Percentiles rank a stretch among this genome's conserved stretches.
phyloP scores from a whole-genome alignment of 2,329 filamentous ascomycete species.

The Lachnellula suecica region DNA sequence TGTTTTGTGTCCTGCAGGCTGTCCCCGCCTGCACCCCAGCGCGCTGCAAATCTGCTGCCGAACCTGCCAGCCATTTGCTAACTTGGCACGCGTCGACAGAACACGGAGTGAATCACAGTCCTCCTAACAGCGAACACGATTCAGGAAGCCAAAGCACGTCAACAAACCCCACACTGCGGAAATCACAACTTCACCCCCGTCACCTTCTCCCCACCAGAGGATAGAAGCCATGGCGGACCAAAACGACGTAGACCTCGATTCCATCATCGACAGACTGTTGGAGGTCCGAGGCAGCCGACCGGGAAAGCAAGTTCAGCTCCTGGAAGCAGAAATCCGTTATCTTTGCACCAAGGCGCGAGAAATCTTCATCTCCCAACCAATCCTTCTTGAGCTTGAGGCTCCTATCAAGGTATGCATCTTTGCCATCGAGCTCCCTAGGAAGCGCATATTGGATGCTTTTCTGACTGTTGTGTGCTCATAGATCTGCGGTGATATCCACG shows the following conservation, averaged over 20 bases:
- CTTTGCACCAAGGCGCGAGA: conserved; percentile 98
- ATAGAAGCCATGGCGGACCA: conserved; percentile 64
- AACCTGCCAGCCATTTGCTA: conserved; percentile 22
- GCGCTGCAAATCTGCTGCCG: conserved; percentile 17
- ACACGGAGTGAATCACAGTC: conserved; percentile 33
- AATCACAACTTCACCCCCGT: conserved; percentile 28
- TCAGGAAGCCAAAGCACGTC: conserved; percentile 14
- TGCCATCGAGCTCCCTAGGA: background rate
- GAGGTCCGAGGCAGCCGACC: conserved; percentile 97
- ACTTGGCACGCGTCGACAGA: conserved; percentile 23
- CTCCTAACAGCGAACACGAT: conserved; percentile 29
- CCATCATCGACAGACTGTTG: conserved; percentile 96
- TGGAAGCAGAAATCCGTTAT: conserved; percentile 94
- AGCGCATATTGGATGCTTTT: background rate
- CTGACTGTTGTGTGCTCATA: conserved; percentile 38
- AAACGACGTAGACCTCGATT: conserved; percentile 96
- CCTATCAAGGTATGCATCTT: conserved; percentile 82
- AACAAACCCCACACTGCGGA: conserved; percentile 24
- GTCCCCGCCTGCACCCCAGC: conserved; percentile 11
- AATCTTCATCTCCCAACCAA: conserved; percentile 99
- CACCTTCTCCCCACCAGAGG: conserved; percentile 32
- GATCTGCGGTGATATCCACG: conserved; percentile 99
- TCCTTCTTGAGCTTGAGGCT: conserved; percentile 94
- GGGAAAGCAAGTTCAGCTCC: conserved; percentile 96
- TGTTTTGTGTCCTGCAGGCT: conserved; percentile 10